Evolutionary conservation across 495 filamentous ascomycete genomes (phyloP).

Genomic region (Xylaria flabelliformis): DNA sequence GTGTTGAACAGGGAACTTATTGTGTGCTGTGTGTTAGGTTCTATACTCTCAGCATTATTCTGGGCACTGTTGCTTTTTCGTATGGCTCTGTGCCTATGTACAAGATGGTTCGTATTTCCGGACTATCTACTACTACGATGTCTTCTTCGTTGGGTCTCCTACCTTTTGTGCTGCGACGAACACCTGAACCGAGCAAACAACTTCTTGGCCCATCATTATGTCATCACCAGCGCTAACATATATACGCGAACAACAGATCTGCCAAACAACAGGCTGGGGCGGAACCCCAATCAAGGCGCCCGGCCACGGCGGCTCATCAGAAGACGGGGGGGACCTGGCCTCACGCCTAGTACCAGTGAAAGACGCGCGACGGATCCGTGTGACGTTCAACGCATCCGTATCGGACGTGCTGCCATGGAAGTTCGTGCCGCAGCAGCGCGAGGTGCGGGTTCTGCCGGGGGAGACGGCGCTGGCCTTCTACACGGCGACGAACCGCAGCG

Average conservation of each 20-base stretch:
- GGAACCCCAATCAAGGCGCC: conserved; percentile 87
- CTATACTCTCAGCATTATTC: conserved; percentile 82
- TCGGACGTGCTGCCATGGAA: conserved; percentile 97
- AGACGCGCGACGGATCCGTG: conserved; percentile 81
- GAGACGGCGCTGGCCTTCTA: conserved; percentile 99
- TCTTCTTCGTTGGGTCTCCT: background rate
- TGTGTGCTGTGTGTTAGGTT: conserved; percentile 57
- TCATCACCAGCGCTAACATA: conserved; percentile 6
- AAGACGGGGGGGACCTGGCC: conserved; percentile 66
- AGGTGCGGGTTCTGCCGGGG: conserved; percentile 92
- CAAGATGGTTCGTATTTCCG: conserved; percentile 74
- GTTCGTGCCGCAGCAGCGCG: conserved; percentile 94
- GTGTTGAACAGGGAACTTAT: conserved; percentile 20
- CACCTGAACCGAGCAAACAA: background rate
- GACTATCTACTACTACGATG: background rate
- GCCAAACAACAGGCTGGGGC: conserved; percentile 94
- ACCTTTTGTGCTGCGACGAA: background rate
- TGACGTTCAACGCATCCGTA: conserved; percentile 94
- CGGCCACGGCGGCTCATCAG: conserved; percentile 61
- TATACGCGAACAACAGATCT: conserved; percentile 67
- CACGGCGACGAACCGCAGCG: conserved; percentile 89
- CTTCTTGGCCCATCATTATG: background rate
- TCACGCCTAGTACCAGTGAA: conserved; percentile 80
- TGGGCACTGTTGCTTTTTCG: conserved; percentile 88
- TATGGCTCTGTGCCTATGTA: conserved; percentile 98